Evolutionary conservation across 2,329 filamentous ascomycete genomes (phyloP).

Genomic region (Diaporthe sp.): DNA sequence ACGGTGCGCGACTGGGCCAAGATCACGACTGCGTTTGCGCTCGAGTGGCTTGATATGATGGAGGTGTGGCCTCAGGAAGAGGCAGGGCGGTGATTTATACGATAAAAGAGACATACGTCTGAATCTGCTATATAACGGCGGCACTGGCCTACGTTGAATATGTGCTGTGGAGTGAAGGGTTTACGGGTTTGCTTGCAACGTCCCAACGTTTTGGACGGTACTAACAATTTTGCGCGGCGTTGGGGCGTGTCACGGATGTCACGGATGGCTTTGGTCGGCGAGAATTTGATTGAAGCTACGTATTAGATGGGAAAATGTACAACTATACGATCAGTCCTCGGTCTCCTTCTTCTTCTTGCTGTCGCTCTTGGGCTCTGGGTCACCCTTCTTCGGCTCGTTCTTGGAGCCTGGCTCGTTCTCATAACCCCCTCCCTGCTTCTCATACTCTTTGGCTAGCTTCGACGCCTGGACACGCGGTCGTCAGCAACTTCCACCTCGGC

Average conservation of each 20-base stretch:
- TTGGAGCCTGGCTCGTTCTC: conserved; percentile 56
- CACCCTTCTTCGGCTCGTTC: conserved; percentile 46
- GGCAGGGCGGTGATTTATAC: conserved; percentile 43
- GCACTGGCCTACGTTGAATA: background rate
- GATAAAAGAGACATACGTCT: too few species aligned
- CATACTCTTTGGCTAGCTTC: conserved; percentile 57
- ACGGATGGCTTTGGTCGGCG: background rate
- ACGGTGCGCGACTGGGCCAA: conserved; percentile 90
- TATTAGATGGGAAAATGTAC: conserved; percentile 13
- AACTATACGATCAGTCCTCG: conserved; percentile 36
- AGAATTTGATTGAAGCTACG: background rate
- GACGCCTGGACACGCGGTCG: conserved; percentile 43
- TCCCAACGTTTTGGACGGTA: background rate
- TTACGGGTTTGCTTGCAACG: background rate
- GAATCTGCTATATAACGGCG: background rate
- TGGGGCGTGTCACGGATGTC: background rate
- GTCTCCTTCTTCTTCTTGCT: conserved; percentile 37
- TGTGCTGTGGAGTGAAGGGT: background rate
- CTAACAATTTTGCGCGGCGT: conserved; percentile 15
- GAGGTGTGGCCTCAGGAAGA: conserved; percentile 37
- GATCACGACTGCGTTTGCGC: conserved; percentile 85
- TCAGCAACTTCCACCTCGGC: conserved; percentile 25
- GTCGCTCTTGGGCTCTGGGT: conserved; percentile 37
- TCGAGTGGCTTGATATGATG: conserved; percentile 89
- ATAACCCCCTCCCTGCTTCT: conserved; percentile 56